These are phyloP conservation scores for Dissophora globulifera DNA, from an alignment of 192 early-diverging fungal species.

Conservation along the genomic window DNA sequence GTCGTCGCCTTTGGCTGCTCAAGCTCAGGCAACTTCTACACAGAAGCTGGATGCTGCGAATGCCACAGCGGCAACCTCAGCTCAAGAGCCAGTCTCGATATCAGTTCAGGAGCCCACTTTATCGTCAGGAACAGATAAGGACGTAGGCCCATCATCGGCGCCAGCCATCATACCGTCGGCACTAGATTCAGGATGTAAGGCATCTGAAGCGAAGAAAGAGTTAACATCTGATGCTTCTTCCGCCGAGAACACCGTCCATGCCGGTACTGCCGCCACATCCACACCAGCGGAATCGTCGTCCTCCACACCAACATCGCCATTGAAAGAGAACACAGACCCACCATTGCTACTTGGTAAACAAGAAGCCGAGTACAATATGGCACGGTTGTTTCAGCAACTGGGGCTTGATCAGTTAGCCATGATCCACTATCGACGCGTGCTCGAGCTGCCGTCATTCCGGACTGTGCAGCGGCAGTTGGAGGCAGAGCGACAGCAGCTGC, in stretches of 20 bases:
- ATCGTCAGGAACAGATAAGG: too few species aligned
- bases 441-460: slow-evolving; percentile 65
- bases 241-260: too few species aligned
- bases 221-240: too few species aligned
- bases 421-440: slow-evolving; percentile 84
- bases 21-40: background rate
- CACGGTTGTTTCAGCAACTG: slow-evolving; percentile 90
- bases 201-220: too few species aligned
- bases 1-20: background rate
- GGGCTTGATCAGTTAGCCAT: slow-evolving; percentile 84
- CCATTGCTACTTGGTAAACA: slow-evolving; percentile 35
- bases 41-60: too few species aligned
- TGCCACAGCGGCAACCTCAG: too few species aligned
- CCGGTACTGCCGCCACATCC: too few species aligned
- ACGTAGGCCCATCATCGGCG: too few species aligned
- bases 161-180: too few species aligned
- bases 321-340: background rate
- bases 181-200: too few species aligned
- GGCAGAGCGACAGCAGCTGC: background rate
- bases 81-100: too few species aligned
- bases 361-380: slow-evolving; percentile 89
- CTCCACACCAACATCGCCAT: background rate
- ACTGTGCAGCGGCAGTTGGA: slow-evolving; percentile 34
- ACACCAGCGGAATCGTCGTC: background rate
- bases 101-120: too few species aligned